Conservation (phyloP, 169 alveolate species). For the Eimeria necatrix region DNA sequence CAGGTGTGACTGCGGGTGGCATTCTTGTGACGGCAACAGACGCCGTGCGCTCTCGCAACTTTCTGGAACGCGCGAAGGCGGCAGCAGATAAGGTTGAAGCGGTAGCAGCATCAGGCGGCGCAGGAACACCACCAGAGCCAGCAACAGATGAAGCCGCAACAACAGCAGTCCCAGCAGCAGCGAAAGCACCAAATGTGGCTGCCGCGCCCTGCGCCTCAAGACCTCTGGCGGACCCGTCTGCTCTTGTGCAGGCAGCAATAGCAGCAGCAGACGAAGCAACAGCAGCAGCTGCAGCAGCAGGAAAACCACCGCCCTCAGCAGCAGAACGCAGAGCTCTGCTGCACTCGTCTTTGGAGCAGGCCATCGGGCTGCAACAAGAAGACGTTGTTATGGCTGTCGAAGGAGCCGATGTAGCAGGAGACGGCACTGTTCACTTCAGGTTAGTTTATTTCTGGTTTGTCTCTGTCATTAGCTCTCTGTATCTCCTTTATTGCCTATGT, state of each 20-base stretch:
- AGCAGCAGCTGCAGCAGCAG: slow-evolving; percentile 52
- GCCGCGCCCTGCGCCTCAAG: not conserved
- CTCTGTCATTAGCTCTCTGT: not conserved
- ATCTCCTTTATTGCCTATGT: not conserved
- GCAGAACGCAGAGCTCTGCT: slow-evolving; percentile 39
- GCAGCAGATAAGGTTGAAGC: slow-evolving; percentile 43
- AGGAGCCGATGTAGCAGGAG: slow-evolving; percentile 90
- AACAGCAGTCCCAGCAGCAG: not conserved
- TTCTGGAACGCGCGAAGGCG: slow-evolving; percentile 18
- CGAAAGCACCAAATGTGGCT: not conserved
- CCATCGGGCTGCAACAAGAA: slow-evolving; percentile 74
- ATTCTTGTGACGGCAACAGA: slow-evolving; percentile 85
- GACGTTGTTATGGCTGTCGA: slow-evolving; percentile 89
- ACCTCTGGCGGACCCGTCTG: slow-evolving; percentile 40
- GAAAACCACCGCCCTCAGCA: slow-evolving; percentile 42
- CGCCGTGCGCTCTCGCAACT: slow-evolving; percentile 58
- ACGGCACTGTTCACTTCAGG: slow-evolving; percentile 90
- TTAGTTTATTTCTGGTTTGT: slow-evolving; percentile 48
- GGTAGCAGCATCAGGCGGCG: not conserved
- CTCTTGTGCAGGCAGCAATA: slow-evolving; percentile 29
- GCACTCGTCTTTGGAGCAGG: slow-evolving; percentile 19
- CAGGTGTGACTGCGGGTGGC: slow-evolving; percentile 85
- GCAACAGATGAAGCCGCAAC: not conserved
- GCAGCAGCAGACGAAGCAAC: slow-evolving; percentile 46
- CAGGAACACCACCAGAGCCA: not conserved